These are phyloP conservation scores for Solanum aculeatissimum DNA, from an alignment of 305 asterid species.

Conservation along the genomic window DNA sequence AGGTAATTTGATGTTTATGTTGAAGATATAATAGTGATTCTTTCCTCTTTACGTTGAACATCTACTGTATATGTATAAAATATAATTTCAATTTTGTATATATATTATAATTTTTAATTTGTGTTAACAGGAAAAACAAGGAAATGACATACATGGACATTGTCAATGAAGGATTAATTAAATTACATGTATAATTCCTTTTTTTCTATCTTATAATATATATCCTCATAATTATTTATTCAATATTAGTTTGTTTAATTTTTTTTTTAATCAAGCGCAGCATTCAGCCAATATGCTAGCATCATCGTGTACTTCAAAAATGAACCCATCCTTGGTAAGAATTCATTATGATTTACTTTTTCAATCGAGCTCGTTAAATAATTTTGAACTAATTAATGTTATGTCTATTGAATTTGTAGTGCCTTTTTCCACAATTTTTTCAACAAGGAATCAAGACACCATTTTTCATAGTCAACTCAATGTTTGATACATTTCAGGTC, in stretches of 20 bases:
- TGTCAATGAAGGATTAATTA: background rate
- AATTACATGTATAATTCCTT: background rate
- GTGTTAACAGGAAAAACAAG: background rate
- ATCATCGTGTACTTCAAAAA: background rate
- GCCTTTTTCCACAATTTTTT: background rate
- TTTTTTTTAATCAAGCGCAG: background rate
- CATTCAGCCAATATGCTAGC: background rate
- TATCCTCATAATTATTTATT: background rate
- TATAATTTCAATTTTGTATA: background rate
- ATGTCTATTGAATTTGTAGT: background rate
- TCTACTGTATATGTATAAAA: background rate
- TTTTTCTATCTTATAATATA: background rate
- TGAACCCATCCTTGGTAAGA: background rate
- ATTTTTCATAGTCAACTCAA: background rate
- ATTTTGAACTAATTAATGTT: background rate
- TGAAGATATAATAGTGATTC: no score
- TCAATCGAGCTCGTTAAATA: background rate
- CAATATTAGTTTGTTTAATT: background rate
- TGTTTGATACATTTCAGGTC: background rate
- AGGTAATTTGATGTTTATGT: constrained; percentile 13
- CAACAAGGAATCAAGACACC: background rate
- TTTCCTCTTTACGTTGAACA: no score
- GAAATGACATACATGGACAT: background rate
- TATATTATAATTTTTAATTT: background rate
- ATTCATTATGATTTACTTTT: background rate